A percentile compares a stretch with the other conserved stretches of the same genome.
These are phyloP conservation scores for Gliomastix tumulicola DNA, from an alignment of 2,329 filamentous ascomycete species.

Conservation along the genomic window DNA sequence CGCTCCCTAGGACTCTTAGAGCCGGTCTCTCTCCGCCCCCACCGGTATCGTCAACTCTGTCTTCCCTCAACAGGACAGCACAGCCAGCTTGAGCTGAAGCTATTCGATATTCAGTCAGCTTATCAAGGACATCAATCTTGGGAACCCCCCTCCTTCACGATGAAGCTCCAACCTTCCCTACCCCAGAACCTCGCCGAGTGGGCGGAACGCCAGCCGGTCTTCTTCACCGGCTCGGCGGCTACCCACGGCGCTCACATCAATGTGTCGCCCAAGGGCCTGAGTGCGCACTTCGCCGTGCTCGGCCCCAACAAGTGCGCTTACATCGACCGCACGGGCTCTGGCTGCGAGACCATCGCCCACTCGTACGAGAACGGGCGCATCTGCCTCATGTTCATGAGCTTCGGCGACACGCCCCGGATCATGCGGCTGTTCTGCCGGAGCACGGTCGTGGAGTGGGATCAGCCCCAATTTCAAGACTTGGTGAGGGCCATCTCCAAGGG, in stretches of 20 bases:
- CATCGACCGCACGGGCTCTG: constrained; percentile 68
- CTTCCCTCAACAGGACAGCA: too few relatives aligned
- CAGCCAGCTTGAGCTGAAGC: too few relatives aligned
- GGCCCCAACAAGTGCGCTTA: constrained; percentile 56
- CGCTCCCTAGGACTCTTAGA: too few relatives aligned
- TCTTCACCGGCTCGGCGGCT: constrained; percentile 70
- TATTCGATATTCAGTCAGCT: too few relatives aligned
- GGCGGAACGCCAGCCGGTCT: constrained; percentile 62
- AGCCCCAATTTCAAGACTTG: constrained; percentile 36
- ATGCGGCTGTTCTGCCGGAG: constrained; percentile 57
- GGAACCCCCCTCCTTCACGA: too few relatives aligned
- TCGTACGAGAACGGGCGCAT: constrained; percentile 70
- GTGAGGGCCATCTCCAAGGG: constrained; percentile 34
- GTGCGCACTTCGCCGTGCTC: constrained; percentile 55
- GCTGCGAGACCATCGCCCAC: constrained; percentile 70
- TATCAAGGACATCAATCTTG: too few relatives aligned
- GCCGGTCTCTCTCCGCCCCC: too few relatives aligned
- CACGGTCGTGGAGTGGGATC: constrained; percentile 50
- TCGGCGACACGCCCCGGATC: constrained; percentile 52
- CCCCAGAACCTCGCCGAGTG: constrained; percentile 50
- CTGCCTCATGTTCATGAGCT: constrained; percentile 68
- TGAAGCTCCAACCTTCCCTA: too few relatives aligned
- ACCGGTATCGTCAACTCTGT: too few relatives aligned
- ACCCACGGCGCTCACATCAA: constrained; percentile 65
- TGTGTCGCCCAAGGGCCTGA: constrained; percentile 67